Base-by-base conservation (phyloP, 164 flowering plant species). In the Piper longum region DNA sequence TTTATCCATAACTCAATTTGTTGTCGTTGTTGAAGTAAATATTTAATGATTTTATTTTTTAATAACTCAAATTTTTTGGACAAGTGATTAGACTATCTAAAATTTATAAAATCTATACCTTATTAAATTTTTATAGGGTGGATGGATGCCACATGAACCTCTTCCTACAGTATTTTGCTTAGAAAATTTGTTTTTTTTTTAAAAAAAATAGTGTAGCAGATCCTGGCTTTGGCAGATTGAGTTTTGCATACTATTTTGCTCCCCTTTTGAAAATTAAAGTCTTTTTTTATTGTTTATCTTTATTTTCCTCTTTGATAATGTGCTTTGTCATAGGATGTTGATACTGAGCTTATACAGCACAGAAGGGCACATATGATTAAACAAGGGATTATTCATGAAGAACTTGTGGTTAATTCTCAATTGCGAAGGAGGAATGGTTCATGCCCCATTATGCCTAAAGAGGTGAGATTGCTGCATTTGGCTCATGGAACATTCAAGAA, bases 401-500 rank as follows among this genome's bases (percentile, higher is more conserved):
- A 85, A 66, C 75, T 91, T 18, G 77, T 58, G 64, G 73, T 89
- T 59, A 91, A 88, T 67, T 91, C 99, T 56, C 81, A 75, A 68
- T 42, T 72, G 62, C 81, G 64, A 48, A 85, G 80, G 71, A 70
- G 62, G 59, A 84, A 87, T 69, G 99, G 97, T 43, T 82, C 83
- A 36, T 95, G 99, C 67, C 96, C 97, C 6, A 83, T 95, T 43
- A 91, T 95, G 96, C 99, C 99, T 57, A 97, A 91, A 76, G 99
- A 95, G 88, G 96, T 89, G 41, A 59, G 19, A 1, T 60, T n/a
- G 2, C n/a, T 2, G 26, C 16, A 55, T 4, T 5, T 55, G 58
- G 52, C 13, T 45, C 13, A 45, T 45, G 52, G 12, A 45, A 3
- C 7, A 45, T n/a, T 7, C 52, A 45, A 45, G 8, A 45, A 45